Evolutionary conservation across 257 asterid species (phyloP), one percentile per base, ranked within the genome.

Genomic region (Striga asiatica): DNA sequence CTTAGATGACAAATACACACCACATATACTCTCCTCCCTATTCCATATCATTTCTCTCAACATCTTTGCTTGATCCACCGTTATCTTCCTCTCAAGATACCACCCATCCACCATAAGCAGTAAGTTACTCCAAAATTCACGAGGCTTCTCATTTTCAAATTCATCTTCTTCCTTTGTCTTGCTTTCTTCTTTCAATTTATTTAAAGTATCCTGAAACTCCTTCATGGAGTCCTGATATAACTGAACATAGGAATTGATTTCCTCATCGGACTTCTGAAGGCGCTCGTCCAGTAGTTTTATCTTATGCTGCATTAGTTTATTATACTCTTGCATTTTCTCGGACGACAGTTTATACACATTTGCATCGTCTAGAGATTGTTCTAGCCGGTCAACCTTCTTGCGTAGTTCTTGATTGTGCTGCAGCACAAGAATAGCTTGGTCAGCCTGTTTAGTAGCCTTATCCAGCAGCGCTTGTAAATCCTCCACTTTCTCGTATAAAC

Each of bases 21-120:
- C 74, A 46, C 71, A 71, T 28, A 91, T 58, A 19, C 69, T 72
- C 52, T 58, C 74, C 61, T 83, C 98, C 71, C 74, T 81, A 50
- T 73, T 75, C 97, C 95, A 80, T 46, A 75, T 72, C 89, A 77
- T 64, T 56, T 91, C 83, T 78, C 98, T 77, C 61, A 91, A 65
- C 64, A 73, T 23, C 62, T 66, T 70, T 11, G 82, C 94, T 66
- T 91, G 88, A 22, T 82, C 89, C 56, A 27, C 66, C 2, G 79
- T 67, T 55, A 87, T 76, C 78, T 91, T 91, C 72, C 82, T 87
- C 65, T 91, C 98, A 35, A 91, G 80, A 58, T 71, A 76, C 98
- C 98, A 91, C 50, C 95, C 94, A 67, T 91, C 98, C 56, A 87
- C 88, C 83, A 73, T 77, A 48, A 91, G 81, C 79, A 91, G 66